These are phyloP conservation scores for Sporothrix luriei DNA, from an alignment of 2,329 filamentous ascomycete species.

Conservation along the genomic window DNA sequence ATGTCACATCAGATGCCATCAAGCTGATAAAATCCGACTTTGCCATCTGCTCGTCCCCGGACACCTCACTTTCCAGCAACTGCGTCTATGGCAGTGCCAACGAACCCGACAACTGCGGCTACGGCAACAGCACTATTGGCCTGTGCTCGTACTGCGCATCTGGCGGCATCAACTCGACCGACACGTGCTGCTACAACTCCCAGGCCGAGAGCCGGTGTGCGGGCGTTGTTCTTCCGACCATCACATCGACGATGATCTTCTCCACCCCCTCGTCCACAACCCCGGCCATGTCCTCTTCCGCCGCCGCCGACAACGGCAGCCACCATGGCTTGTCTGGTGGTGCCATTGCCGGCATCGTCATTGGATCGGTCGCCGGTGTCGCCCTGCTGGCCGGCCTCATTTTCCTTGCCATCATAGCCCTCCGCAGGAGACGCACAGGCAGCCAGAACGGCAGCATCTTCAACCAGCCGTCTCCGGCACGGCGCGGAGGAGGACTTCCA, in stretches of 20 bases:
- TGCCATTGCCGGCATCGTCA: conserved; percentile 84
- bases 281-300: conserved; percentile 45
- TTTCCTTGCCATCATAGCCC: conserved; percentile 64
- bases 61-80: conserved; percentile 70
- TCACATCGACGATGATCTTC: conserved; percentile 69
- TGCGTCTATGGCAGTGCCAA: conserved; percentile 80
- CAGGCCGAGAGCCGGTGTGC: conserved; percentile 73
- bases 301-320: conserved; percentile 38
- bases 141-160: conserved; percentile 84
- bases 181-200: conserved; percentile 89
- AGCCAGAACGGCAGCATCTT: conserved; percentile 75
- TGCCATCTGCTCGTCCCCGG: conserved; percentile 80
- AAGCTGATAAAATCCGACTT: conserved; percentile 89
- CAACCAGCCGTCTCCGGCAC: conserved; percentile 83
- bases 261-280: conserved; percentile 52
- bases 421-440: conserved; percentile 54
- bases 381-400: conserved; percentile 69
- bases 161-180: conserved; percentile 86
- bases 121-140: conserved; percentile 68
- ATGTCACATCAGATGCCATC: conserved; percentile 65
- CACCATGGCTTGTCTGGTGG: conserved; percentile 68
- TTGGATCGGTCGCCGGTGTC: conserved; percentile 74
- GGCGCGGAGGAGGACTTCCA: conserved; percentile 51
- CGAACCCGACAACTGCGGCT: conserved; percentile 86
- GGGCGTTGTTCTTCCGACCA: conserved; percentile 75